Conservation (phyloP, 2,329 filamentous ascomycete genomes). For the Tympanopsis confertula region DNA sequence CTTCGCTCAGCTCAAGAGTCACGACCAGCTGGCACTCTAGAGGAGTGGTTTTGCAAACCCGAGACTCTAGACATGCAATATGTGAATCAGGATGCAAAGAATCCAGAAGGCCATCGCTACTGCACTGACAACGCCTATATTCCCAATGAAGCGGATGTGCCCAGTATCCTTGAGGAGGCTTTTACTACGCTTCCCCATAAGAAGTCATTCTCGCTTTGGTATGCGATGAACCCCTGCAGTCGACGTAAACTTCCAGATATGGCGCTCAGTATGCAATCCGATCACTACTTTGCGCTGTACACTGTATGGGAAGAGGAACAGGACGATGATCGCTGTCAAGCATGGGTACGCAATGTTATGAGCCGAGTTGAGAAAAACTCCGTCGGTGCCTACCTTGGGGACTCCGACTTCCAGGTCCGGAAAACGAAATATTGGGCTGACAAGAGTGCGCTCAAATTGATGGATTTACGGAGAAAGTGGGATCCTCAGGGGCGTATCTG, state of each 20-base stretch:
- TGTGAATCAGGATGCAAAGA: conserved; percentile 26
- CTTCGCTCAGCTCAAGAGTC: conserved; percentile 22
- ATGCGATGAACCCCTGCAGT: conserved; percentile 35
- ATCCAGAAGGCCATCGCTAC: conserved; percentile 35
- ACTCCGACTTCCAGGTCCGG: conserved; percentile 37
- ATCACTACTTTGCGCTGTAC: conserved; percentile 44
- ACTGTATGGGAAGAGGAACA: conserved; percentile 31
- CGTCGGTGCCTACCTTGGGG: conserved; percentile 39
- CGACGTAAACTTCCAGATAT: conserved; percentile 29
- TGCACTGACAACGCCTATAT: conserved; percentile 37
- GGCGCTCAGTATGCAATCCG: conserved; percentile 40
- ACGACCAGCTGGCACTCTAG: conserved; percentile 21
- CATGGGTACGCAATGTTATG: conserved; percentile 31
- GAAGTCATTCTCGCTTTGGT: conserved; percentile 35
- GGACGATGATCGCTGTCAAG: conserved; percentile 29
- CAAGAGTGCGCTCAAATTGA: conserved; percentile 25
- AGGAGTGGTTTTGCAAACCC: conserved; percentile 22
- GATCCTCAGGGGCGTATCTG: conserved; percentile 26
- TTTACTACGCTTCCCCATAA: conserved; percentile 33
- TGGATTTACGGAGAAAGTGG: conserved; percentile 27
- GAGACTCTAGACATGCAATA: conserved; percentile 30
- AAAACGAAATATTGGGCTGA: conserved; percentile 34
- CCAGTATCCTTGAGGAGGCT: conserved; percentile 27
- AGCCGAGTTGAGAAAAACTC: conserved; percentile 20
- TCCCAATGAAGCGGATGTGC: conserved; percentile 30